Evolutionary conservation across 257 asterid genomes (phyloP), one percentile per base, ranked within the genome.

Genomic region (Fraxinus anomala): DNA sequence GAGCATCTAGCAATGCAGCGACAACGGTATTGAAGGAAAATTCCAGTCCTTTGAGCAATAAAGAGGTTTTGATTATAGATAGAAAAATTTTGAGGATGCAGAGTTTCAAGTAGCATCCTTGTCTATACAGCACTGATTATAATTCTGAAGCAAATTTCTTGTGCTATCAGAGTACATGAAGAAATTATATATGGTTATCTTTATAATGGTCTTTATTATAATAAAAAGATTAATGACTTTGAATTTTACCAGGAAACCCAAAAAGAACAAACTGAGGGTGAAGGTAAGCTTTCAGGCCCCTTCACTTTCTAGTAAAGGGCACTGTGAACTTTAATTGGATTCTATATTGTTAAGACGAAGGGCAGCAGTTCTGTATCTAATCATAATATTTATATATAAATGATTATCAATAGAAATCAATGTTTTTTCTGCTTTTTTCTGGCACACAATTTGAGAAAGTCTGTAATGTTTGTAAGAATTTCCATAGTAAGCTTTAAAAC

Each of bases 41-140:
- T 70, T 24, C 80, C 6, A 82, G 82, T 10, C 79, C 88, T 73
- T 68, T 92, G 21, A 89, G 89, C 80, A 90, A 94, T 36, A 87
- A 70, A 83, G 87, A 90, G 49, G 34, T 89, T 68, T 95, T 92
- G 84, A 4, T 85, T 78, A 75, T 74, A 81, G 91, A 97, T 76
- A 84, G 98, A 81, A 82, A 84, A 78, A 47, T 81, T 81, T 68
- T 89, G 82, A 51, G 17, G 13, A 68, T 16, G 82, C 86, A 89
- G 85, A 87, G 83, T 39, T 79, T 92, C 39, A 84, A 34, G 10
- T 97, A 94, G 74, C 98, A 94, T 73, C 97, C 98, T 6, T 94
- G 98, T 82, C 82, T 92, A 10, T 91, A 91, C 34, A 86, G 97
- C 83, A 91, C 90, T 82, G 82, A 88, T 26, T 83, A 84, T 44